These are phyloP conservation scores for Colletotrichum sp. DNA, from an alignment of 2,329 filamentous ascomycete genomes.

Conservation along the genomic window DNA sequence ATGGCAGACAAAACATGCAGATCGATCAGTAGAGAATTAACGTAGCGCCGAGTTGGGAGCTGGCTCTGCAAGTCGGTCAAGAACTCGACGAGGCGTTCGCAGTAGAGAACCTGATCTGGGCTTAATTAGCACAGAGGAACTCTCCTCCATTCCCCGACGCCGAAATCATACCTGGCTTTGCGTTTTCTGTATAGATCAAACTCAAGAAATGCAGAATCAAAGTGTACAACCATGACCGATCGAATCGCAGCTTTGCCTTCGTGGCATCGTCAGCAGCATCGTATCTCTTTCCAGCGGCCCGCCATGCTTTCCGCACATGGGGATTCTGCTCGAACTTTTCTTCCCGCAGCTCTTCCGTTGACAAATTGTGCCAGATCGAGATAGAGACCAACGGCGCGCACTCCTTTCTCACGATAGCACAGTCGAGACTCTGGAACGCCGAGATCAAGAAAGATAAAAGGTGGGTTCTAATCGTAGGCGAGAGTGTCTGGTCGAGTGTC, in stretches of 20 bases:
- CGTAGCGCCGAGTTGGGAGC: constrained; percentile 89
- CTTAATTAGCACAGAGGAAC: constrained; percentile 27
- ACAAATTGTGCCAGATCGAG: constrained; percentile 92
- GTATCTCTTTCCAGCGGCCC: constrained; percentile 83
- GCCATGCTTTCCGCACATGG: constrained; percentile 89
- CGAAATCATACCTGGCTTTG: constrained; percentile 46
- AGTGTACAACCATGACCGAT: constrained; percentile 91
- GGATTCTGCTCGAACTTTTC: constrained; percentile 72
- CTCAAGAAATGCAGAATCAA: constrained; percentile 83
- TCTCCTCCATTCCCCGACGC: neutral
- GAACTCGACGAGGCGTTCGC: constrained; percentile 92
- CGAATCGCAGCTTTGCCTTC: constrained; percentile 84
- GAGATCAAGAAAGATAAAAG: constrained; percentile 90
- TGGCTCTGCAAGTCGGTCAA: constrained; percentile 91
- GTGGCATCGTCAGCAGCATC: constrained; percentile 82
- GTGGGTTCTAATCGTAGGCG: constrained; percentile 73
- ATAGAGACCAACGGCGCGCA: constrained; percentile 95
- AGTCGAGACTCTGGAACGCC: constrained; percentile 94
- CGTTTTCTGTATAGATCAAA: constrained; percentile 66
- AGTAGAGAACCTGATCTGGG: constrained; percentile 76
- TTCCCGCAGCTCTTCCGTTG: constrained; percentile 77
- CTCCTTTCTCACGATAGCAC: constrained; percentile 87
- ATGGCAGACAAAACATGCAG: constrained; percentile 82
- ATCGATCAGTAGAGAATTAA: constrained; percentile 86
- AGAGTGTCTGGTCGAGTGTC: constrained; percentile 74